Conservation (phyloP, 768 basidiomycete genomes). For the Dentipellis fragilis region DNA sequence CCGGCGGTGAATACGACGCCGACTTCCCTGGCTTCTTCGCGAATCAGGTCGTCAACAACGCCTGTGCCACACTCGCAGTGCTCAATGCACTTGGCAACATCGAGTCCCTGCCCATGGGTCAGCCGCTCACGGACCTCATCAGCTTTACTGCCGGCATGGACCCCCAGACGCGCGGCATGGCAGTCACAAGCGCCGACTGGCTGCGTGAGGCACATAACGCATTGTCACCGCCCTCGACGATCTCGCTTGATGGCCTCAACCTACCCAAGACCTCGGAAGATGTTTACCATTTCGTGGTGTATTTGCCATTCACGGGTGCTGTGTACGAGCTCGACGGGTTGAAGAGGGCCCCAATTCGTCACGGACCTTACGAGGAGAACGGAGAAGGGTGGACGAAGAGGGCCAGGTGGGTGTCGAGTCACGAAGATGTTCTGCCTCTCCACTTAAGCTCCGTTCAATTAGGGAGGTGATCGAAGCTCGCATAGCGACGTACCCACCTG, state of each 20-base stretch:
- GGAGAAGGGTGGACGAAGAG: slow-evolving; percentile 78
- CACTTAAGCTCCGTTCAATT: neutral
- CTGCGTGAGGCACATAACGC: slow-evolving; percentile 83
- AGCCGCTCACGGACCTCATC: slow-evolving; percentile 62
- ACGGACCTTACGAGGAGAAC: slow-evolving; percentile 58
- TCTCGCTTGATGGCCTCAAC: slow-evolving; percentile 78
- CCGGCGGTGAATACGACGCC: slow-evolving; percentile 55
- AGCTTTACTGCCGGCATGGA: slow-evolving; percentile 83
- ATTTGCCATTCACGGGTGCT: slow-evolving; percentile 72
- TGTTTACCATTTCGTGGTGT: slow-evolving; percentile 96
- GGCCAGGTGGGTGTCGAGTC: slow-evolving; percentile 46
- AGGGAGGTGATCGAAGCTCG: slow-evolving; percentile 81
- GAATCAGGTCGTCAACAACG: slow-evolving; percentile 91
- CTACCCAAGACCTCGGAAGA: slow-evolving; percentile 60
- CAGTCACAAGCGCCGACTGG: slow-evolving; percentile 74
- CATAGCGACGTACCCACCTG: slow-evolving; percentile 84
- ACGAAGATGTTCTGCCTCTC: neutral
- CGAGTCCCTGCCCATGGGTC: slow-evolving; percentile 47
- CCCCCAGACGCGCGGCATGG: slow-evolving; percentile 73
- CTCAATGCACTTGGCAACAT: slow-evolving; percentile 86
- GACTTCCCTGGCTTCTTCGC: slow-evolving; percentile 87
- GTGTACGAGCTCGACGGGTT: slow-evolving; percentile 94
- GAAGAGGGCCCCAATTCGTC: slow-evolving; percentile 67
- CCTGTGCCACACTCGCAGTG: slow-evolving; percentile 92
- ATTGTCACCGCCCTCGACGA: slow-evolving; percentile 81